Evolutionary conservation across 768 basidiomycete species (phyloP).

Genomic region (Peribolospora baueri): DNA sequence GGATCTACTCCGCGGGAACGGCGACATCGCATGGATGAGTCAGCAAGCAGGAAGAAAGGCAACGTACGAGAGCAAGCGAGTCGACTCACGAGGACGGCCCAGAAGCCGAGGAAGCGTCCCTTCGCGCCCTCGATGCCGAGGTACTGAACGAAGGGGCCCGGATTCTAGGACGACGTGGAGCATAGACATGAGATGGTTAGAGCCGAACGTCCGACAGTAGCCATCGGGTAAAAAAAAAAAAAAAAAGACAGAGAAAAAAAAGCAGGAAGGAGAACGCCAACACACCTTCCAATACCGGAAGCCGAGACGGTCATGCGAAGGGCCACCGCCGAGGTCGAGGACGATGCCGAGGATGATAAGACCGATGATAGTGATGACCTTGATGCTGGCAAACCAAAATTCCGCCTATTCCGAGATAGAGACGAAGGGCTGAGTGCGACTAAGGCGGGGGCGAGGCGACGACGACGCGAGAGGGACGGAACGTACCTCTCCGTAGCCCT

Average conservation of each 20-base stretch:
- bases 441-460: no score
- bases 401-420: slow-evolving; percentile 44
- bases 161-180: slow-evolving; percentile 22
- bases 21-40: neutral
- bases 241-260: no score
- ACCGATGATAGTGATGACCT: slow-evolving; percentile 13
- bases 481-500: slow-evolving; percentile 23
- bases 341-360: slow-evolving; percentile 38
- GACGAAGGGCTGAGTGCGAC: neutral
- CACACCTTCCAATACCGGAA: slow-evolving; percentile 50
- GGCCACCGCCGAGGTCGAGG: slow-evolving; percentile 71
- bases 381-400: slow-evolving; percentile 27
- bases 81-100: slow-evolving; percentile 29
- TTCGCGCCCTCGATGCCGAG: slow-evolving; percentile 30
- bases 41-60: neutral
- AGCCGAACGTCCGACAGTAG: no score
- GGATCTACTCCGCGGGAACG: slow-evolving; percentile 20
- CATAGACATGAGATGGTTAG: neutral
- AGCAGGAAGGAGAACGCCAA: no score
- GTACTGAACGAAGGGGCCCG: slow-evolving; percentile 62
- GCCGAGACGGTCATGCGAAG: slow-evolving; percentile 39
- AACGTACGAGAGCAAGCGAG: slow-evolving; percentile 4
- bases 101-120: slow-evolving; percentile 54
- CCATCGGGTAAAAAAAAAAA: no score
- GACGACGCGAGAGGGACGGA: neutral